Evolutionary conservation across 2,329 filamentous ascomycete genomes (phyloP).

Genomic region (Colletotrichum eleusines): DNA sequence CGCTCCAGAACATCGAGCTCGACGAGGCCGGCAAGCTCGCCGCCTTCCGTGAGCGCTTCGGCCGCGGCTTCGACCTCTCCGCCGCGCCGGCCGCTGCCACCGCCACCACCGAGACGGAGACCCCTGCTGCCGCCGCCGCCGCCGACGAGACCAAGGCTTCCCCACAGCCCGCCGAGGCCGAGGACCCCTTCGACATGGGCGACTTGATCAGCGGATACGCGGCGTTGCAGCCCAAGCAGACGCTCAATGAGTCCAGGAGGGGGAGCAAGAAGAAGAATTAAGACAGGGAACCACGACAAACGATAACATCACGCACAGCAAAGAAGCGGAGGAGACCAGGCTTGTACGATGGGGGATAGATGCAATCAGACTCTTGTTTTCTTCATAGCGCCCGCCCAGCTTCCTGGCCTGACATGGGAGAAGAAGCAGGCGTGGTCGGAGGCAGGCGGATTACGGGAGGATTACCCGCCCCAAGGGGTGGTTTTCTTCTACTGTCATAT

Average conservation of each 20-base stretch:
- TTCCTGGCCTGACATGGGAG: neutral
- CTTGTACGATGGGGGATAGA: constrained; percentile 31
- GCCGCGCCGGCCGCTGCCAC: constrained; percentile 46
- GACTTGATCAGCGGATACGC: constrained; percentile 67
- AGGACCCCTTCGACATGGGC: constrained; percentile 52
- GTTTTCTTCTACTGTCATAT: constrained; percentile 43
- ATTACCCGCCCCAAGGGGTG: constrained; percentile 16
- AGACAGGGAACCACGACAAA: constrained; percentile 47
- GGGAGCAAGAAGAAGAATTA: constrained; percentile 60
- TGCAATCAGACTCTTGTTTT: constrained; percentile 12
- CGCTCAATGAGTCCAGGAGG: constrained; percentile 53
- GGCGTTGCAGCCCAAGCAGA: constrained; percentile 45
- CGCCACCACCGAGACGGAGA: constrained; percentile 7
- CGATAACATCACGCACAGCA: neutral
- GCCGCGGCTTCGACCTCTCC: constrained; percentile 81
- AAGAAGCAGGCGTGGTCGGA: constrained; percentile 22
- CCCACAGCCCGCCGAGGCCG: constrained; percentile 40
- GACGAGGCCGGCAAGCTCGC: constrained; percentile 93
- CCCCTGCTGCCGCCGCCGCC: constrained; percentile 10
- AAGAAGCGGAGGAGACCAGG: constrained; percentile 2
- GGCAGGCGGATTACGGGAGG: constrained; percentile 34
- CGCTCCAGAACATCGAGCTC: constrained; percentile 88
- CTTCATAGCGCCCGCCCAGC: constrained; percentile 20
- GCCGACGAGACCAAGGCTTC: constrained; percentile 48
- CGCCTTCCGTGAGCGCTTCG: constrained; percentile 88